These are phyloP conservation scores for Cordia subcordata DNA, from an alignment of 257 asterid genomes.

Conservation along the genomic window DNA sequence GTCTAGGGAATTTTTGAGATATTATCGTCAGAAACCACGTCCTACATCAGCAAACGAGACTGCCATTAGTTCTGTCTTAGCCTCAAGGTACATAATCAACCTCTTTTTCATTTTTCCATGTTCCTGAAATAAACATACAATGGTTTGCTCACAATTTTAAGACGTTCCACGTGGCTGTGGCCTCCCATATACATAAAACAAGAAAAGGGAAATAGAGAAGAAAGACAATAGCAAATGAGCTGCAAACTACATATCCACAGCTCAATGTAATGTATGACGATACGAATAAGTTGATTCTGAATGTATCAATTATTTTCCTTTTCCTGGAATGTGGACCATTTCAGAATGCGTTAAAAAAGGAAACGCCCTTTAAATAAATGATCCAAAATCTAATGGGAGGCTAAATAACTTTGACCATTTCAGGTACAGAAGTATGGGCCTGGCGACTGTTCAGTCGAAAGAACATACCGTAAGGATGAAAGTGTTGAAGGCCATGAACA, in stretches of 20 bases:
- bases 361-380: neutral
- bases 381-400: neutral
- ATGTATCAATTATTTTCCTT: neutral
- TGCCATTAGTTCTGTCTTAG: constrained; percentile 47
- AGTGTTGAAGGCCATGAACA: constrained; percentile 74
- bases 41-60: constrained; percentile 55
- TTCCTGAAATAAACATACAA: neutral
- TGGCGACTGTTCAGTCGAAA: constrained; percentile 77
- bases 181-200: neutral
- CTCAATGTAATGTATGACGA: no score
- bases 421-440: constrained; percentile 90
- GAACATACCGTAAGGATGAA: constrained; percentile 67
- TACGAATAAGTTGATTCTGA: neutral
- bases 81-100: constrained; percentile 50
- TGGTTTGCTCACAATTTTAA: neutral
- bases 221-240: neutral
- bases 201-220: neutral
- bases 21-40: constrained; percentile 87
- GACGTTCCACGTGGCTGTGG: neutral
- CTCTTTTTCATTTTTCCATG: constrained; percentile 2
- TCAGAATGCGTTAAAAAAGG: neutral
- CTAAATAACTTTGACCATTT: neutral
- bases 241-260: neutral
- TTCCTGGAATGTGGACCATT: neutral
- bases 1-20: constrained; percentile 88